Conservation (phyloP, 768 basidiomycete genomes). For the Tylopilus subfusipes region DNA sequence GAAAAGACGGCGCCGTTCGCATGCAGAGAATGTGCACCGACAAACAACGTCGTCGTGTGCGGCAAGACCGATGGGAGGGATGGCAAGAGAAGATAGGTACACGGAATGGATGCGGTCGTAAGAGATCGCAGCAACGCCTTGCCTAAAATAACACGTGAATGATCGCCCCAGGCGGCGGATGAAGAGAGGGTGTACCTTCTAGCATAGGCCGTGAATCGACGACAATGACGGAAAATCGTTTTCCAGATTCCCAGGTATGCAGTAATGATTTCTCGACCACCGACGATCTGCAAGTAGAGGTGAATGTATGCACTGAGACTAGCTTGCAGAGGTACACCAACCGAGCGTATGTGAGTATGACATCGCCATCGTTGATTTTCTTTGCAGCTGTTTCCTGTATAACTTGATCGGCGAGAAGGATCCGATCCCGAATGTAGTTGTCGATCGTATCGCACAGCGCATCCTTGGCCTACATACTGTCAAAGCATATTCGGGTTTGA, state of each 20-base stretch:
- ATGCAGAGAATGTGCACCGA: slow-evolving; percentile 93
- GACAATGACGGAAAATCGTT: slow-evolving; percentile 83
- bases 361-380: slow-evolving; percentile 94
- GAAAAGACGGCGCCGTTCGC: slow-evolving; percentile 94
- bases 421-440: slow-evolving; percentile 89
- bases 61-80: slow-evolving; percentile 77
- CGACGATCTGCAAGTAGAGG: slow-evolving; percentile 63
- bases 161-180: not conserved
- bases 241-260: slow-evolving; percentile 68
- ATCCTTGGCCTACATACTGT: slow-evolving; percentile 71
- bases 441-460: slow-evolving; percentile 81
- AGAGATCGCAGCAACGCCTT: slow-evolving; percentile 73
- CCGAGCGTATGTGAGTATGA: slow-evolving; percentile 92
- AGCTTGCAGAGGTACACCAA: slow-evolving; percentile 29
- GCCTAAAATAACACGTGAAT: slow-evolving; percentile 43
- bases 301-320: not conserved
- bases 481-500: not conserved
- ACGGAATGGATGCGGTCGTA: slow-evolving; percentile 65
- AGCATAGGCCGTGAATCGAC: slow-evolving; percentile 93
- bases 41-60: slow-evolving; percentile 77
- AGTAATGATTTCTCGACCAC: slow-evolving; percentile 89
- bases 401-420: slow-evolving; percentile 89
- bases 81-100: slow-evolving; percentile 89
- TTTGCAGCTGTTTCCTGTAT: slow-evolving; percentile 85
- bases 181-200: slow-evolving; percentile 57